Percentiles rank a stretch among this genome's conserved stretches.
Evolutionary conservation across 257 asterid species (phyloP).

Genomic region (Scutellaria barbata): DNA sequence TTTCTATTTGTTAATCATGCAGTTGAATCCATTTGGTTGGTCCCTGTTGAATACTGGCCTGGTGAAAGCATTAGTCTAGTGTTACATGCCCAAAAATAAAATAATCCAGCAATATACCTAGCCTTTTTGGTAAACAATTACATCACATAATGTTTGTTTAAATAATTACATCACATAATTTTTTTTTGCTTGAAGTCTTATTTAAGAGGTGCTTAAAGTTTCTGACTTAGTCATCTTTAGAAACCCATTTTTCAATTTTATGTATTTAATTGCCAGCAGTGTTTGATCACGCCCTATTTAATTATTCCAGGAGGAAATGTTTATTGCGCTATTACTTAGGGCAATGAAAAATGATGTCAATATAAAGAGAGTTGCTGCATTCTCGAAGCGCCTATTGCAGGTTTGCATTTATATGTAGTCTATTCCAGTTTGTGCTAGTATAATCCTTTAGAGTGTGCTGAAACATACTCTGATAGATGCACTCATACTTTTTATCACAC

Average conservation of each 20-base stretch:
- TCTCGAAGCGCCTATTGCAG: slow-evolving; percentile 93
- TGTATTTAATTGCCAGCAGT: slow-evolving; percentile 1
- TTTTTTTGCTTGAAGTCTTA: not conserved
- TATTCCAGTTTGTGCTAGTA: slow-evolving; percentile 7
- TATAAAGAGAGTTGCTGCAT: slow-evolving; percentile 86
- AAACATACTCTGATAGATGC: not conserved
- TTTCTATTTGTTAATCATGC: slow-evolving; percentile 23
- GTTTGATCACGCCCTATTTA: slow-evolving; percentile 17
- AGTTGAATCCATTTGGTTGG: not conserved
- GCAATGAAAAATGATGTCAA: slow-evolving; percentile 96
- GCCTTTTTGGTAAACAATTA: not conserved
- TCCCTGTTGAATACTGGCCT: slow-evolving; percentile 10
- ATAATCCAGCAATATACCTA: not conserved
- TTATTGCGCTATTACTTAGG: slow-evolving; percentile 75
- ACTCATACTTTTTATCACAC: not conserved
- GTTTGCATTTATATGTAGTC: slow-evolving; percentile 43
- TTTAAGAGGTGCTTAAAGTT: not conserved
- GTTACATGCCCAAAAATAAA: not conserved
- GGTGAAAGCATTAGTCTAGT: not conserved
- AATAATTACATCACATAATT: not conserved
- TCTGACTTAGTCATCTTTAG: not conserved
- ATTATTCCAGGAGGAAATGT: slow-evolving; percentile 83
- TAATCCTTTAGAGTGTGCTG: slow-evolving; percentile 9
- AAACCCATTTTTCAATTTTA: not conserved
- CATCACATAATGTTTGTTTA: not conserved